A percentile compares a stretch with the other conserved stretches of the same genome.
phyloP scores from a whole-genome alignment of 768 basidiomycete genomes.

The Suillus variegatus region DNA sequence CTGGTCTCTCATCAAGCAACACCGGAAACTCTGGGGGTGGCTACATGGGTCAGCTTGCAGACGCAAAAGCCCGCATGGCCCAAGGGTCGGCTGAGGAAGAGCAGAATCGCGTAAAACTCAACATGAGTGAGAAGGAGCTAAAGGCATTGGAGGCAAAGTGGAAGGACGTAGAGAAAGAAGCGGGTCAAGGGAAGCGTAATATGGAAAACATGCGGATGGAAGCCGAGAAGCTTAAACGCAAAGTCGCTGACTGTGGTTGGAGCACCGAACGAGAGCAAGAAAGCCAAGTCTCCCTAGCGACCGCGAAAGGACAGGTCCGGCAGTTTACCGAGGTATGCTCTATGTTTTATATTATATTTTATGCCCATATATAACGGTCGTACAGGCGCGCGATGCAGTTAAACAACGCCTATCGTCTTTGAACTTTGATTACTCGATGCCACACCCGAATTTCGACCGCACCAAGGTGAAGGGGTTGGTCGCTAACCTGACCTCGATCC shows the following conservation, averaged over 20 bases:
- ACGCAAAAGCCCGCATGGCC: slow-evolving; percentile 73
- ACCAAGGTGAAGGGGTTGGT: slow-evolving; percentile 89
- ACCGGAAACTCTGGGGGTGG: slow-evolving; percentile 78
- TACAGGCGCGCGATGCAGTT: slow-evolving; percentile 67
- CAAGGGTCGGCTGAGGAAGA: slow-evolving; percentile 84
- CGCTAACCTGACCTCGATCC: slow-evolving; percentile 82
- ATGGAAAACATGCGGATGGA: slow-evolving; percentile 59
- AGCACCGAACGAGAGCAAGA: slow-evolving; percentile 71
- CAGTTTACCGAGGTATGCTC: slow-evolving; percentile 60
- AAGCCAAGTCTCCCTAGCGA: slow-evolving; percentile 49
- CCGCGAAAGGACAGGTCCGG: slow-evolving; percentile 55
- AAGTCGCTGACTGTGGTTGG: slow-evolving; percentile 70
- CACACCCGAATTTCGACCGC: slow-evolving; percentile 79
- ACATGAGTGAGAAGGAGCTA: slow-evolving; percentile 78
- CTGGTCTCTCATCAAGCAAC: slow-evolving; percentile 78
- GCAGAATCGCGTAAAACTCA: slow-evolving; percentile 74
- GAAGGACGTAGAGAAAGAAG: slow-evolving; percentile 86
- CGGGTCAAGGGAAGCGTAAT: slow-evolving; percentile 70
- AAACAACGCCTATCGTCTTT: slow-evolving; percentile 67
- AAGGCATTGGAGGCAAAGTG: slow-evolving; percentile 73
- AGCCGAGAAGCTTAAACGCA: slow-evolving; percentile 55
- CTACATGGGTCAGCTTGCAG: slow-evolving; percentile 94
- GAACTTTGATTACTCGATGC: slow-evolving; percentile 82
- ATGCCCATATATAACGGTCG: slow-evolving; percentile 11
- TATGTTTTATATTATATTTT: background rate